A percentile compares a stretch with the other conserved stretches of the same genome.
phyloP scores from a whole-genome alignment of 2,329 filamentous ascomycete species.

The Ophioceras dolichostomum region DNA sequence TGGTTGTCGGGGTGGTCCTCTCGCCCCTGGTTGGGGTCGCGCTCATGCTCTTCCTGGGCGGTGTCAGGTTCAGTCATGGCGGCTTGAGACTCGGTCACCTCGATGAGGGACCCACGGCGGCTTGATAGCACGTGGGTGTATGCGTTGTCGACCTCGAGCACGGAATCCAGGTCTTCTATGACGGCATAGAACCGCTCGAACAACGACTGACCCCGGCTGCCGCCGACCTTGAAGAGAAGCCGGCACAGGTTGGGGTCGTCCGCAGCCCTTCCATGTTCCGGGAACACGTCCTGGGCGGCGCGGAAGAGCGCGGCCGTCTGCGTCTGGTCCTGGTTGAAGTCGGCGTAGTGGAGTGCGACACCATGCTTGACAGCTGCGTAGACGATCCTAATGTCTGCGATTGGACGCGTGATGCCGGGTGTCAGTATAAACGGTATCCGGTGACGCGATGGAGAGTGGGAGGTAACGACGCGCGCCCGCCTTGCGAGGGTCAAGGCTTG shows the following conservation, averaged over 20 bases:
- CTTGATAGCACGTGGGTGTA: too few species aligned
- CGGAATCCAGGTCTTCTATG: conserved; percentile 56
- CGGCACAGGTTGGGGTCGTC: conserved; percentile 60
- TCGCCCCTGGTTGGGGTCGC: too few species aligned
- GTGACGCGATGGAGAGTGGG: too few species aligned
- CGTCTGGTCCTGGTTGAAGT: conserved; percentile 48
- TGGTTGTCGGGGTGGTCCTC: too few species aligned
- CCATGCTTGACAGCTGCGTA: conserved; percentile 65
- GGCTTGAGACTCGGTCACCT: neutral
- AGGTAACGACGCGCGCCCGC: too few species aligned
- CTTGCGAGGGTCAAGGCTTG: too few species aligned
- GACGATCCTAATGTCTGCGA: conserved; percentile 64
- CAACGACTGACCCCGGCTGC: conserved; percentile 41
- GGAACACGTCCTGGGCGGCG: conserved; percentile 69
- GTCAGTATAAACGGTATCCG: too few species aligned
- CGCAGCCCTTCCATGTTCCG: conserved; percentile 54
- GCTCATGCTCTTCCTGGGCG: too few species aligned
- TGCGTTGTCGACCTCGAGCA: conserved; percentile 48
- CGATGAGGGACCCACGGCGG: too few species aligned
- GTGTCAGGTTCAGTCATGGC: too few species aligned
- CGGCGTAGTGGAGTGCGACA: conserved; percentile 45
- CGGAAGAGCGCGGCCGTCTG: conserved; percentile 69
- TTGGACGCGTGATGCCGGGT: too few species aligned
- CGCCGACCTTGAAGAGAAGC: conserved; percentile 69
- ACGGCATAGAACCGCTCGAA: conserved; percentile 59